Evolutionary conservation across 2,329 filamentous ascomycete species (phyloP).

Genomic region (Diatrype stigma): DNA sequence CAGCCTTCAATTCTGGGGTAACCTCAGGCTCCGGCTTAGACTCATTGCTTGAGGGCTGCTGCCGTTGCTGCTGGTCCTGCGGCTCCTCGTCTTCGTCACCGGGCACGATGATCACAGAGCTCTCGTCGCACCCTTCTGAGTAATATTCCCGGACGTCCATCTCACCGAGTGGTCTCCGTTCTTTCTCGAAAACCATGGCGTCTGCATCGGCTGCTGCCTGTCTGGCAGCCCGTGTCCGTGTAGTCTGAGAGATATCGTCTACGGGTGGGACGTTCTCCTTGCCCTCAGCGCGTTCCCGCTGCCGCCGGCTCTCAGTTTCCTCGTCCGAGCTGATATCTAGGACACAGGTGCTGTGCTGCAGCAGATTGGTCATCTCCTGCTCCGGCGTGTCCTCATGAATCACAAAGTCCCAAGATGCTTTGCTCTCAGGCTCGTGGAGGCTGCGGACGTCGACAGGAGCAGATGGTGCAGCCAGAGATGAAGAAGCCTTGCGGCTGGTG

Average conservation of each 20-base stretch:
- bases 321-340: constrained; percentile 91
- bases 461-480: constrained; percentile 16
- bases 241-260: constrained; percentile 59
- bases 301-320: constrained; percentile 56
- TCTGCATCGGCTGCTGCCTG: constrained; percentile 32
- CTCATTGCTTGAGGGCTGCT: constrained; percentile 9
- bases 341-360: constrained; percentile 83
- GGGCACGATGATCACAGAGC: constrained; percentile 58
- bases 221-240: constrained; percentile 30
- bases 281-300: constrained; percentile 51
- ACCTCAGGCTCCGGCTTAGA: constrained; percentile 25
- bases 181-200: constrained; percentile 59
- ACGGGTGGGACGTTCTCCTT: constrained; percentile 91
- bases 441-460: constrained; percentile 18
- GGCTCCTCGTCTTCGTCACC: constrained; percentile 51
- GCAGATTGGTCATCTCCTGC: constrained; percentile 85
- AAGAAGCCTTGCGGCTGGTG: constrained; percentile 36
- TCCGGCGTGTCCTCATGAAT: constrained; percentile 91
- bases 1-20: constrained; percentile 22
- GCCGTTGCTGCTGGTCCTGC: constrained; percentile 9
- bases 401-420: constrained; percentile 81
- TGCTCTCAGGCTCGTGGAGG: constrained; percentile 44
- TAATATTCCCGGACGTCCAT: constrained; percentile 66
- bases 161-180: constrained; percentile 62
- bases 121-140: constrained; percentile 59